Conservation (phyloP, 768 basidiomycete genomes). For the Termitomyces sp. region DNA sequence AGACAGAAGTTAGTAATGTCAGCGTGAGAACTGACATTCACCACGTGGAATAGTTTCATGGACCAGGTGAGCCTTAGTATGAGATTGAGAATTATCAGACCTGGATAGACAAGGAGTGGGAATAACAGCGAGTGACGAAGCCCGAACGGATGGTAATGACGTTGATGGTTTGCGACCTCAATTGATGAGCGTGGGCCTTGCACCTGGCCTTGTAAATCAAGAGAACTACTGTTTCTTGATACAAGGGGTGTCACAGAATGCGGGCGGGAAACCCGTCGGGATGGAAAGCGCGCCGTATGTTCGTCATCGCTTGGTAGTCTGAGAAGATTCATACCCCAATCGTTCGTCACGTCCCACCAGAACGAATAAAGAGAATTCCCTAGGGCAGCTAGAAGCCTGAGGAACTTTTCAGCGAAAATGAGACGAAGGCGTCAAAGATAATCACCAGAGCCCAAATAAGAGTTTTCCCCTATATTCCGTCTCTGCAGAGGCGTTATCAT, state of each 20-base stretch:
- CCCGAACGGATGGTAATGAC: conserved; percentile 52
- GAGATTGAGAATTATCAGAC: conserved; percentile 77
- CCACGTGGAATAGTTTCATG: conserved; percentile 81
- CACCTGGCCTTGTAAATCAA: conserved; percentile 1
- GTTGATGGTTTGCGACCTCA: conserved; percentile 13
- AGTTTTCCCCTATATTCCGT: conserved; percentile 73
- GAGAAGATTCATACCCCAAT: conserved; percentile 90
- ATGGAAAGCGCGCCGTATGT: conserved; percentile 25
- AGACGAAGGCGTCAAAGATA: background rate
- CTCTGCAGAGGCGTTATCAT: conserved; percentile 33
- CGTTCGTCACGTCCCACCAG: conserved; percentile 99
- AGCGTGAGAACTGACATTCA: conserved; percentile 74
- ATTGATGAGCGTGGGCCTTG: conserved; percentile 2
- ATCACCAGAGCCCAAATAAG: conserved; percentile 83
- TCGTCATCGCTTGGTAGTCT: conserved; percentile 26
- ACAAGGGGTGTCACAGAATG: conserved; percentile 31
- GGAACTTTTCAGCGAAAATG: conserved; percentile 1
- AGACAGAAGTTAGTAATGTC: conserved; percentile 83
- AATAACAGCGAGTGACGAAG: conserved; percentile 73
- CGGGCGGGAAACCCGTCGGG: conserved; percentile 39
- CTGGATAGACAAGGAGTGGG: conserved; percentile 79
- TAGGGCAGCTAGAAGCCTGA: conserved; percentile 76
- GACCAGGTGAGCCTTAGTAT: conserved; percentile 92
- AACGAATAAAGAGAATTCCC: conserved; percentile 94
- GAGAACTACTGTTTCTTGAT: conserved; percentile 10